Conservation (phyloP, 2,329 filamentous ascomycete species). For the Exophiala spinifera region DNA sequence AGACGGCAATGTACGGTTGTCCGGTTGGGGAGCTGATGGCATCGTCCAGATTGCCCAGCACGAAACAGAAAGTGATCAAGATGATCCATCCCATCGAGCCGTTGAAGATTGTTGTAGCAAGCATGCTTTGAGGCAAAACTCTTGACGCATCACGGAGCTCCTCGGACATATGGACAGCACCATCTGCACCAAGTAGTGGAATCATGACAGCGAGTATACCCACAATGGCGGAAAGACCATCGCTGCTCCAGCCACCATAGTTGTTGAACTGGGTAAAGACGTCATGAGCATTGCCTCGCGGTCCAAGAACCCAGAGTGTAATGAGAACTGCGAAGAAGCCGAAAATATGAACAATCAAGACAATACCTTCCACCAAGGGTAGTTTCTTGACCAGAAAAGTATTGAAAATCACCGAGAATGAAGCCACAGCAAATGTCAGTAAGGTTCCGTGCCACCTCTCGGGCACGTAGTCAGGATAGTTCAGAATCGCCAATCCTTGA, state of each 20-base stretch:
- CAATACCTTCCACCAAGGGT: conserved; percentile 41
- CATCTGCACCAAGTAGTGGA: conserved; percentile 29
- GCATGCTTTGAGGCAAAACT: conserved; percentile 38
- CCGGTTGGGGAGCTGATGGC: conserved; percentile 35
- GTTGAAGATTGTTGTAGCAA: conserved; percentile 38
- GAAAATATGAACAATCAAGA: conserved; percentile 43
- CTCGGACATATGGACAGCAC: conserved; percentile 34
- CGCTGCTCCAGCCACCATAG: conserved; percentile 39
- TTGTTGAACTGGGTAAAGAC: conserved; percentile 42
- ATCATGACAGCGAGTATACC: conserved; percentile 32
- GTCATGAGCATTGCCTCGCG: conserved; percentile 35
- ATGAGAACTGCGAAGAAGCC: conserved; percentile 45
- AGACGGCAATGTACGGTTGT: conserved; percentile 40
- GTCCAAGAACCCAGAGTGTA: conserved; percentile 43
- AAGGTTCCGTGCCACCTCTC: conserved; percentile 47
- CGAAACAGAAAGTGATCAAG: conserved; percentile 38
- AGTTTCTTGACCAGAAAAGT: conserved; percentile 41
- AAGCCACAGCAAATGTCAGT: conserved; percentile 40
- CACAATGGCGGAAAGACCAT: conserved; percentile 32
- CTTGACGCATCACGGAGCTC: conserved; percentile 39
- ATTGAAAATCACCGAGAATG: conserved; percentile 43
- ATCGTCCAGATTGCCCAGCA: conserved; percentile 35
- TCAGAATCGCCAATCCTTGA: conserved; percentile 46
- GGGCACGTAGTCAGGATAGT: conserved; percentile 40
- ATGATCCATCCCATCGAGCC: conserved; percentile 39